Evolutionary conservation across 169 alveolate species (phyloP).

Genomic region (Cryptosporidium sp.): DNA sequence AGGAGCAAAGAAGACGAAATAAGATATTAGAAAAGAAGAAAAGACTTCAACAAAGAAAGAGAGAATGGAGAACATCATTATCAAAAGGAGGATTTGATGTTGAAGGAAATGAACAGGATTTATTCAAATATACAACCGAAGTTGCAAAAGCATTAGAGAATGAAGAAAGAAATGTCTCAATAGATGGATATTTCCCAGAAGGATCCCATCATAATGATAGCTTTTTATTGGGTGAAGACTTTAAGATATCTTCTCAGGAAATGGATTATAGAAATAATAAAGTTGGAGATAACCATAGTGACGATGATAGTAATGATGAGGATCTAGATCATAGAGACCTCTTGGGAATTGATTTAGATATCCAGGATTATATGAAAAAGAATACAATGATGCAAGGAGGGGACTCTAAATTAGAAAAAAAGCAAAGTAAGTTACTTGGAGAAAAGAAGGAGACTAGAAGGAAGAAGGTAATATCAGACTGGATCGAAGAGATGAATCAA

Average conservation of each 20-base stretch:
- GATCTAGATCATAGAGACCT: conserved; percentile 70
- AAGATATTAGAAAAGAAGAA: conserved; percentile 79
- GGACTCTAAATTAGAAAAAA: conserved; percentile 13
- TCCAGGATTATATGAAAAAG: conserved; percentile 79
- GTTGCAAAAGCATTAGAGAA: conserved; percentile 64
- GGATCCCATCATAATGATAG: conserved; percentile 1
- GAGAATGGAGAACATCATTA: conserved; percentile 70
- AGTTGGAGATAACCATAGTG: neutral
- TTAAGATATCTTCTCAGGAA: conserved; percentile 38
- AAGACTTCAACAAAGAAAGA: conserved; percentile 78
- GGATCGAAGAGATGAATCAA: conserved; percentile 80
- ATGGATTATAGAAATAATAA: neutral
- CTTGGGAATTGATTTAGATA: conserved; percentile 81
- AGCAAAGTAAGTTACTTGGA: conserved; percentile 19
- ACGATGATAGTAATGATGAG: conserved; percentile 33
- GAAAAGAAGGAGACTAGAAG: conserved; percentile 78
- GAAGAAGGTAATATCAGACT: conserved; percentile 79
- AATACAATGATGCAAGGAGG: conserved; percentile 14
- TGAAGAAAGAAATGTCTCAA: conserved; percentile 68
- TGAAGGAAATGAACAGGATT: conserved; percentile 60
- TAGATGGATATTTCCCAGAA: conserved; percentile 77
- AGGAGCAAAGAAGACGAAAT: conserved; percentile 81
- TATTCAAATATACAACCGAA: conserved; percentile 67
- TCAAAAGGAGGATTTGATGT: conserved; percentile 77
- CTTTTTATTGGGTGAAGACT: conserved; percentile 61